Evolutionary conservation across 495 filamentous ascomycete species (phyloP).

Genomic region (Talaromyces thailandensis): DNA sequence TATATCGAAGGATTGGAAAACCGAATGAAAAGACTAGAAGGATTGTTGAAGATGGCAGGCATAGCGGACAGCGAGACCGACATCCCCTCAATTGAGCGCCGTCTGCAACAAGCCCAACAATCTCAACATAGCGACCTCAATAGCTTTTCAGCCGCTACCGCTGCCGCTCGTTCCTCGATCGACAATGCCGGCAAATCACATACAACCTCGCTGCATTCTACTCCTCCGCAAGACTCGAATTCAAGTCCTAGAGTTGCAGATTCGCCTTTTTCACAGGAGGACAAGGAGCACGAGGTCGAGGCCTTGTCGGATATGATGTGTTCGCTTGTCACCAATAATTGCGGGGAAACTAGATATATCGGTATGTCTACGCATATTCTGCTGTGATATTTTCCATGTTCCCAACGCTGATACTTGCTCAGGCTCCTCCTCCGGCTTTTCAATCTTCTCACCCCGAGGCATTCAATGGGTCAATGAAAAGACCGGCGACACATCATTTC

Average conservation of each 20-base stretch:
- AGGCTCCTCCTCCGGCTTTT: constrained; percentile 97
- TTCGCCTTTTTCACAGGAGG: constrained; percentile 48
- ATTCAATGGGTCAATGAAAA: constrained; percentile 99
- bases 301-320: constrained; percentile 98
- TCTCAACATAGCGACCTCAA: constrained; percentile 16
- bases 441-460: constrained; percentile 95
- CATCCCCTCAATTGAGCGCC: constrained; percentile 76
- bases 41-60: constrained; percentile 76
- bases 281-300: constrained; percentile 69
- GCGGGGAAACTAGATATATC: constrained; percentile 92
- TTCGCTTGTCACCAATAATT: constrained; percentile 94
- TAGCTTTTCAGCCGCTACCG: constrained; percentile 10
- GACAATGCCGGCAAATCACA: constrained; percentile 5
- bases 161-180: constrained; percentile 17
- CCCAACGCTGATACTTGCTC: not conserved
- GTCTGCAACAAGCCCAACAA: constrained; percentile 54
- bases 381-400: constrained; percentile 10
- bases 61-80: constrained; percentile 83
- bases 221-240: constrained; percentile 39
- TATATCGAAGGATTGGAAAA: constrained; percentile 98
- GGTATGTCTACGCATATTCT: constrained; percentile 41
- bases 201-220: constrained; percentile 31
- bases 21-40: constrained; percentile 87
- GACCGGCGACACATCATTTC: constrained; percentile 88
- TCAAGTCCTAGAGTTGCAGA: constrained; percentile 51